phyloP scores from a whole-genome alignment of 1,139 yeast species.

The Scheffersomyces stambukii region DNA sequence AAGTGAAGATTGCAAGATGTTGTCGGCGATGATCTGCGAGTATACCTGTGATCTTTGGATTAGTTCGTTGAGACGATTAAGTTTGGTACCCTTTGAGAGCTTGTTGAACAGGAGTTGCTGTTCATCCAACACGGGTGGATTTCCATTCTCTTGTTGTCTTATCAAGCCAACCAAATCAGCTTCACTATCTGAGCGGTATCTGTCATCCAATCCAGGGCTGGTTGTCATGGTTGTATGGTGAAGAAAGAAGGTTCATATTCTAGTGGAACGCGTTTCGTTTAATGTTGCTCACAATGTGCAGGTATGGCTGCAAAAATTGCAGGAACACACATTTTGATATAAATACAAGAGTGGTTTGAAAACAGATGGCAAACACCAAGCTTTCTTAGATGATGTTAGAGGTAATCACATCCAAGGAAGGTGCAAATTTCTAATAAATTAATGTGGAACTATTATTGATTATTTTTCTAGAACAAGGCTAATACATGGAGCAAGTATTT shows the following conservation, averaged over 20 bases:
- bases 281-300: too few species aligned
- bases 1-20: constrained; percentile 50
- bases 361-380: too few species aligned
- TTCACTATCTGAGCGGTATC: constrained; percentile 4
- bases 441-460: too few species aligned
- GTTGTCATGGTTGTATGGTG: constrained; percentile 3
- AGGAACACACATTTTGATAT: too few species aligned
- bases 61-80: constrained; percentile 62
- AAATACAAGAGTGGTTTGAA: too few species aligned
- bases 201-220: constrained; percentile 2
- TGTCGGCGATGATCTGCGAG: constrained; percentile 77
- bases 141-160: background rate
- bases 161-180: constrained; percentile 5
- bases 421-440: too few species aligned
- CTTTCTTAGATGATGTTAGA: too few species aligned
- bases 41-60: constrained; percentile 82
- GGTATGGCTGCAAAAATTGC: too few species aligned
- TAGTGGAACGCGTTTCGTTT: too few species aligned
- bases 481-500: too few species aligned
- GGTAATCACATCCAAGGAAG: too few species aligned
- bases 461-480: too few species aligned
- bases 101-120: constrained; percentile 40
- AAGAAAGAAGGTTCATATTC: background rate
- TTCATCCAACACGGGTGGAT: constrained; percentile 7
- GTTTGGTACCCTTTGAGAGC: constrained; percentile 40